These are phyloP conservation scores for Rhizopogon roseolus DNA, from an alignment of 768 basidiomycete species.

Conservation along the genomic window DNA sequence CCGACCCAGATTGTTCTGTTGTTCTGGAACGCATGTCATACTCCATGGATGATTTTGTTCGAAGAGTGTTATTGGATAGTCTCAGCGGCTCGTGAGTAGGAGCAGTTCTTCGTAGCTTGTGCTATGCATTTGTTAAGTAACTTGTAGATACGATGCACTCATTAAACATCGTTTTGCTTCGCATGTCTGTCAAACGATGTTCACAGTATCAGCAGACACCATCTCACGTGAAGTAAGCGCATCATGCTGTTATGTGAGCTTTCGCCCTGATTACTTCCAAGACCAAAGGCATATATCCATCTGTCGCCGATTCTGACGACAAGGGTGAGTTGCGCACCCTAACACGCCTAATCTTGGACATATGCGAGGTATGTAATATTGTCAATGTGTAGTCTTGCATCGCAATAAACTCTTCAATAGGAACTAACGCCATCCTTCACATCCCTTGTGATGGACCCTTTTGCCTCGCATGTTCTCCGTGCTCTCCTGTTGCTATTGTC, in stretches of 20 bases:
- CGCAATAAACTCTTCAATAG: constrained; percentile 28
- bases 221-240: constrained; percentile 60
- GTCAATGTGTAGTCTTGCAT: constrained; percentile 11
- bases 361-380: constrained; percentile 49
- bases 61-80: constrained; percentile 85
- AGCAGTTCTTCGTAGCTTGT: constrained; percentile 2
- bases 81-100: constrained; percentile 80
- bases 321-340: constrained; percentile 65
- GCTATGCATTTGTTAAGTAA: constrained; percentile 1
- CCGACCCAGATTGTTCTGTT: constrained; percentile 90
- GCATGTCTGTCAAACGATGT: constrained; percentile 90
- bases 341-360: constrained; percentile 57
- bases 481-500: constrained; percentile 75
- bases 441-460: constrained; percentile 73
- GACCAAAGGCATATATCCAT: constrained; percentile 52
- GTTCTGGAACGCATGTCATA: constrained; percentile 86
- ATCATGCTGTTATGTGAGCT: not conserved
- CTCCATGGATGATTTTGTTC: constrained; percentile 96
- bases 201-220: constrained; percentile 61
- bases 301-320: constrained; percentile 40
- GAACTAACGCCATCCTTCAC: constrained; percentile 66
- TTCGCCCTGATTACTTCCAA: constrained; percentile 19
- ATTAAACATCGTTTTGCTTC: constrained; percentile 86
- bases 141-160: constrained; percentile 54
- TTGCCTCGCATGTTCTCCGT: constrained; percentile 88